phyloP scores from a whole-genome alignment of 2,329 filamentous ascomycete genomes.

The Rosellinia necatrix region DNA sequence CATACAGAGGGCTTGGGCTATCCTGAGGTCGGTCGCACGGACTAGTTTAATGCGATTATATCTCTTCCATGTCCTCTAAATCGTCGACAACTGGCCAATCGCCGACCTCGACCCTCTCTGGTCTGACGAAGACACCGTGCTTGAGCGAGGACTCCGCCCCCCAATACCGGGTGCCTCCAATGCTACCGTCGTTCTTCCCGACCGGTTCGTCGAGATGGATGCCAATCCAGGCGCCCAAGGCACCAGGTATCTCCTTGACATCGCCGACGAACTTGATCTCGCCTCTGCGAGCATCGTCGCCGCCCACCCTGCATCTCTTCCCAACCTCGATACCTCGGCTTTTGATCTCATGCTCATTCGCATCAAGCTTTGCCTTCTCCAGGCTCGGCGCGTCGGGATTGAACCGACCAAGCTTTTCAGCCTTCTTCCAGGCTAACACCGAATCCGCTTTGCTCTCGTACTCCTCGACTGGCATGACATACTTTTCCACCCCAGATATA shows the following conservation, averaged over 20 bases:
- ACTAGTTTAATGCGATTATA: slow-evolving; percentile 46
- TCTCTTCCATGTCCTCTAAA: slow-evolving; percentile 78
- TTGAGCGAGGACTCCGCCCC: slow-evolving; percentile 66
- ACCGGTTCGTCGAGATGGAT: slow-evolving; percentile 78
- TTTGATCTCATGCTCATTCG: slow-evolving; percentile 71
- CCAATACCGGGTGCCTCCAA: slow-evolving; percentile 72
- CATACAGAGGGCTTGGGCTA: slow-evolving; percentile 5
- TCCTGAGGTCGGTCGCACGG: slow-evolving; percentile 1
- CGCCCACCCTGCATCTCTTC: slow-evolving; percentile 67
- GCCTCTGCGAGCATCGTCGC: slow-evolving; percentile 71
- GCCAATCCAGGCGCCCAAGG: slow-evolving; percentile 71
- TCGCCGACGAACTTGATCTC: slow-evolving; percentile 73
- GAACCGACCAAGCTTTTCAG: slow-evolving; percentile 94
- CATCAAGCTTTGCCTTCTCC: slow-evolving; percentile 72
- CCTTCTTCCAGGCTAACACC: slow-evolving; percentile 93
- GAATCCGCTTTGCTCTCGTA: slow-evolving; percentile 88
- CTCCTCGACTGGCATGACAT: slow-evolving; percentile 80
- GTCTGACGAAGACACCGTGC: slow-evolving; percentile 77
- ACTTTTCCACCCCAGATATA: slow-evolving; percentile 82
- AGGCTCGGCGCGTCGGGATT: slow-evolving; percentile 80
- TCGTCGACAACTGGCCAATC: slow-evolving; percentile 74
- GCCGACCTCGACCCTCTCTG: slow-evolving; percentile 77
- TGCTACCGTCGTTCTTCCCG: slow-evolving; percentile 80
- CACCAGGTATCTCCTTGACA: slow-evolving; percentile 73
- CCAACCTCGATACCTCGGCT: slow-evolving; percentile 69